Evolutionary conservation across 2,329 filamentous ascomycete genomes (phyloP).

Genomic region (Sordariomycetes sp.): DNA sequence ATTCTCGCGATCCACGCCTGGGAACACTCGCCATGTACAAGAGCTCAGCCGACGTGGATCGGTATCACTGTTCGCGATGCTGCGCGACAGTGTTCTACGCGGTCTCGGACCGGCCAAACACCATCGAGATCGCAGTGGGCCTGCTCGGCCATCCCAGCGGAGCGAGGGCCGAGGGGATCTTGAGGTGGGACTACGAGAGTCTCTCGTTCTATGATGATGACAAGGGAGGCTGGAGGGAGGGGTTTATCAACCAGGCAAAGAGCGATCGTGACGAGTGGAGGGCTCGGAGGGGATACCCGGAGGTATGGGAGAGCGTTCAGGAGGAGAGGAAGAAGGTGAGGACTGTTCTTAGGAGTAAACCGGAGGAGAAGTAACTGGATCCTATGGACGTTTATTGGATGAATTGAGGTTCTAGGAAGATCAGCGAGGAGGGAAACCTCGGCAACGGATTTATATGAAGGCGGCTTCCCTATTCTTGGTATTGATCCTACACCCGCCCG

Average conservation of each 20-base stretch:
- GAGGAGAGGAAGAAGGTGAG: background rate
- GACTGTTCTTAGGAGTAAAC: background rate
- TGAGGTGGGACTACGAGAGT: conserved; percentile 29
- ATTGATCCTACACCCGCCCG: too few species aligned
- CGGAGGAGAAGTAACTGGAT: too few species aligned
- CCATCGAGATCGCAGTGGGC: conserved; percentile 32
- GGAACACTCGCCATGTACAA: conserved; percentile 31
- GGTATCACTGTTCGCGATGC: conserved; percentile 37
- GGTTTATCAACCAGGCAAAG: conserved; percentile 17
- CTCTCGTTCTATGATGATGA: conserved; percentile 20
- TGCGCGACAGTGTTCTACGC: conserved; percentile 36
- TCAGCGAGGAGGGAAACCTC: too few species aligned
- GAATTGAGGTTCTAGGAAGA: too few species aligned
- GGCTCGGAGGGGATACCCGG: background rate
- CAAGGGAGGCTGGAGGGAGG: conserved; percentile 28
- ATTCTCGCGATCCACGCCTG: conserved; percentile 20
- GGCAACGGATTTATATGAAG: too few species aligned
- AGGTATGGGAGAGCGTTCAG: background rate
- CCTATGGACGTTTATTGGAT: too few species aligned
- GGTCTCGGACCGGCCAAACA: conserved; percentile 20
- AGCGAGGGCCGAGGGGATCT: conserved; percentile 30
- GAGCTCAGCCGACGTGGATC: conserved; percentile 30
- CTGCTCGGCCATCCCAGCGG: conserved; percentile 31
- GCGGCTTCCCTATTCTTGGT: too few species aligned
- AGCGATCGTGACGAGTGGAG: conserved; percentile 24